These are phyloP conservation scores for Camelina laxa DNA, from an alignment of 345 rosid species.

Conservation along the genomic window DNA sequence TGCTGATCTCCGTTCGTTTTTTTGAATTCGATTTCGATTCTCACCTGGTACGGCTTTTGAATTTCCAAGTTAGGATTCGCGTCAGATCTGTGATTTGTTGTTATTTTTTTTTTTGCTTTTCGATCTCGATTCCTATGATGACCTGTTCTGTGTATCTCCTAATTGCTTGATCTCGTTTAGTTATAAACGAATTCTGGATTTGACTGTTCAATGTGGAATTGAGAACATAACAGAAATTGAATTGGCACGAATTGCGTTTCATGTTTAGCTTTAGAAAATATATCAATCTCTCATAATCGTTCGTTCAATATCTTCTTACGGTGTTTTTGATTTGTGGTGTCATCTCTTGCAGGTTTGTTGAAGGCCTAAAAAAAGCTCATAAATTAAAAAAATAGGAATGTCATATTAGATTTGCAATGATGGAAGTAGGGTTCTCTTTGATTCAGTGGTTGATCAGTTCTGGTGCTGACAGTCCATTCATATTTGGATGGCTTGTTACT, in stretches of 20 bases:
- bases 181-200: conserved; percentile 17
- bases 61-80: neutral
- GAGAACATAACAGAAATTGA: neutral
- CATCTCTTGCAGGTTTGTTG: conserved; percentile 20
- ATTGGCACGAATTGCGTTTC: neutral
- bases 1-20: conserved; percentile 26
- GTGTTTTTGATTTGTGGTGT: neutral
- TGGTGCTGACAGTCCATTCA: conserved; percentile 46
- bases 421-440: conserved; percentile 52
- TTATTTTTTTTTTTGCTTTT: neutral
- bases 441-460: conserved; percentile 46
- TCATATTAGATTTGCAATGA: conserved; percentile 47
- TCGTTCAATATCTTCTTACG: conserved; percentile 24
- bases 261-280: neutral
- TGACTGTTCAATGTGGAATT: conserved; percentile 14
- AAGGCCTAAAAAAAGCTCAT: conserved; percentile 18
- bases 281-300: neutral
- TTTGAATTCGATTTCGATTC: conserved; percentile 7
- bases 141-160: neutral
- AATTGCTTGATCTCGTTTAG: conserved; percentile 27
- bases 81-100: conserved; percentile 39
- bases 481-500: conserved; percentile 58
- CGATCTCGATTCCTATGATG: conserved; percentile 11
- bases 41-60: conserved; percentile 27
- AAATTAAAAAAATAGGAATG: conserved; percentile 5